Evolutionary conservation across 306 rosid genomes (phyloP), one percentile per base, ranked within the genome.

Genomic region (Vicia villosa): DNA sequence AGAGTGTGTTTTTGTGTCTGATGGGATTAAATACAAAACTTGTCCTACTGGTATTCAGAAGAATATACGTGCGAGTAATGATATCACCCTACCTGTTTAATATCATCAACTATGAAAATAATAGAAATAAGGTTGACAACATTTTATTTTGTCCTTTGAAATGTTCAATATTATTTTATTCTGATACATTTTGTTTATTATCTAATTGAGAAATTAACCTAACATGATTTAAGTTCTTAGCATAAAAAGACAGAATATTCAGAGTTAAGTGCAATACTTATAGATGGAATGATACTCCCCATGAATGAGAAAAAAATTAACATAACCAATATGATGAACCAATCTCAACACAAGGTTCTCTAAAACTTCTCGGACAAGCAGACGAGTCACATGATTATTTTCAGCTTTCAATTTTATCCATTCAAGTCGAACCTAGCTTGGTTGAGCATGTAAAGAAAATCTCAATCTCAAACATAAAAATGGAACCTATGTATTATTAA

Each of bases 251-350:
- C 26, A 2, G 45, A 36, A 12, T 34, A 36, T 47, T 63, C 51
- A 61, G 60, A 54, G 54, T 61, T 77, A 62, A 28, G 14, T 38
- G 52, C 36, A 38, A 11, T 49, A 76, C 98, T 86, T 80, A 90
- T 95, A 17, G 92, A 81, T 74, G 96, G 96, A 81, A 94, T 90
- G 75, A 88, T 80, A 81, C 76, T 86, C 68, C 76, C 83, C 87
- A 90, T 90, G 90, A 93, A 80, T 4, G 98, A 96, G 83, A 90
- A 90, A 77, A 91, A 88, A 81, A n/a, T 83, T 84, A 72, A 85
- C 91, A 54, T 86, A 86, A 51, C 97, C 96, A 71, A 89, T 56
- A 51, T 91, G 97, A 81, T 97, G 97, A 80, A 90, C 98, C 59
- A 85, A 80, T 73, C 89, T 80, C 80, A 87, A 78, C 46, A 63